Base-by-base conservation (phyloP, 2,329 filamentous ascomycete genomes). In the Epichloe hybrida region DNA sequence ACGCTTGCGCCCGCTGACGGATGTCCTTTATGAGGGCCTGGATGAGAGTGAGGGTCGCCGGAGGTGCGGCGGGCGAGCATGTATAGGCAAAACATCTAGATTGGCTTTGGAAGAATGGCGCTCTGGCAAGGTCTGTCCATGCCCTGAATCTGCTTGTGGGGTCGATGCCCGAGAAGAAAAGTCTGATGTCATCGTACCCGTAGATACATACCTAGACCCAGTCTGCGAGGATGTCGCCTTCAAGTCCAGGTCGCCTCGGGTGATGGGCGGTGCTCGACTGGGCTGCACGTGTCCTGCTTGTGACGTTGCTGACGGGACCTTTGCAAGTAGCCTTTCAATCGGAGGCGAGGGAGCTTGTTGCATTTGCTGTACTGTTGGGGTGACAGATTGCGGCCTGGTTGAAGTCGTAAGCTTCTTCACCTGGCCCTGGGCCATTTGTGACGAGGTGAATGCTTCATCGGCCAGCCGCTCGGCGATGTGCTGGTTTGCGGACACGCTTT, bases 151-250 rank as follows among this genome's bases (percentile, higher is more conserved):
- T 27, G 57, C 46, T 38, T 61, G 60, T 40, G 59, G 57, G 8
- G 47, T 40, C 9, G 52, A 64, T 20, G 54, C 72, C 58, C 78
- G 80, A 7, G 71, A 65, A 4, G 71, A 70, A 11, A 74, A 71
- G 2, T 81, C 17, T 11, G 72, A 75, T 3, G 89, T 95, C 82
- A 93, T 91, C 0, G 88, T 94, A 12, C 88, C 89, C 56, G 76
- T 78, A 13, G 79, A 80, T 31, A 80, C 67, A 55, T 71, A 71
- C 51, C 60, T 64, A 15, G 66, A 61, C 44, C 55, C 56, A 23
- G 67, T 59, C 45, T 73, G 70, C 3, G 72, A 71, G 2, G 76
- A 72, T 27, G 80, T 78, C 3, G 76, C 76, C 57, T 77, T 75
- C 4, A 83, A 68, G 56, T 83, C 79, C 3, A 80, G 80, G 39